phyloP scores from a whole-genome alignment of 108 stramenopile species.

The Heterococcus sp. region DNA sequence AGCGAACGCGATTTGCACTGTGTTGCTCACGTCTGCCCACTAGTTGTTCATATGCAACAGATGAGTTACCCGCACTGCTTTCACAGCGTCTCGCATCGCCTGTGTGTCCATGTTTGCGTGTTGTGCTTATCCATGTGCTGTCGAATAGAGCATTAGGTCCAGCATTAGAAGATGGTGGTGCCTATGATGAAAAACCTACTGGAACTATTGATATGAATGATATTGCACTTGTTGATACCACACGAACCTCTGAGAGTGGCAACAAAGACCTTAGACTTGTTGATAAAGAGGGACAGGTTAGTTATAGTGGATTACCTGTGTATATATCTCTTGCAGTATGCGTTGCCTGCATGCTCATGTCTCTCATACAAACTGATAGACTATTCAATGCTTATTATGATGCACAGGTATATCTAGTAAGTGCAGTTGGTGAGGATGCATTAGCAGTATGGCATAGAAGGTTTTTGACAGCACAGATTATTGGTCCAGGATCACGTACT shows the following conservation, averaged over 20 bases:
- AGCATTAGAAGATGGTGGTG: conserved; percentile 1
- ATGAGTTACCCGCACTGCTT: neutral
- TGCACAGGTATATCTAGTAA: neutral
- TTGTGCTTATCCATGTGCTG: neutral
- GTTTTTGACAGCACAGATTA: neutral
- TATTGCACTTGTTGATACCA: conserved; percentile 18
- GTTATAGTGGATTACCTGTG: neutral
- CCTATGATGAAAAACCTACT: neutral
- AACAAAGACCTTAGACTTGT: conserved; percentile 29
- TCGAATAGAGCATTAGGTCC: neutral
- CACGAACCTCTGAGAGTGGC: conserved; percentile 25
- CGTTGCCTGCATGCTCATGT: neutral
- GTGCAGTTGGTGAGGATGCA: neutral
- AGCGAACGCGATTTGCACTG: neutral
- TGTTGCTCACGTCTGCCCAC: neutral
- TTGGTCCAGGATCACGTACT: neutral
- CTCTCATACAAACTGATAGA: neutral
- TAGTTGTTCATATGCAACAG: neutral
- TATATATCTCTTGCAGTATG: neutral
- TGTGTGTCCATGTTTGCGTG: neutral
- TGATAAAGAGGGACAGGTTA: conserved; percentile 21
- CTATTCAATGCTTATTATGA: neutral
- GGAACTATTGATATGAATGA: neutral
- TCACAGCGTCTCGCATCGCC: neutral
- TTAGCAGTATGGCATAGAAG: neutral